Evolutionary conservation across 305 asterid genomes (phyloP), one percentile per base, ranked within the genome.

Genomic region (Fraxinus sp.): DNA sequence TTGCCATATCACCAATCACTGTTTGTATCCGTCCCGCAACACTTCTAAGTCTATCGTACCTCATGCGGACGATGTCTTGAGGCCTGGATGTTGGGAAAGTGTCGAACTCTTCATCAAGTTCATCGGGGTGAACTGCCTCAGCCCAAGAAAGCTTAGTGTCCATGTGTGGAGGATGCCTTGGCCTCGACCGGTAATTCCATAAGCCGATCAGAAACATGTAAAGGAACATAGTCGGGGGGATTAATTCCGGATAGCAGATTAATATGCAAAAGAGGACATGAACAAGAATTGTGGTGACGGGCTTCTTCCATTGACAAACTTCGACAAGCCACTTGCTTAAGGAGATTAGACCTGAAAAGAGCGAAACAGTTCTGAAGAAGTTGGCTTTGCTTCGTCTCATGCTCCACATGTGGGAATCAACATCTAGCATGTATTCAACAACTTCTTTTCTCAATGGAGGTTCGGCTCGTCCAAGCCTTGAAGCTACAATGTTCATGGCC

Each of bases 361-460:
- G 82, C 8, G 89, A 82, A 44, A 86, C 84, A 26, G 88, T 85
- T 36, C 92, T 73, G 82, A 91, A 91, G 88, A 91, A 91, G 62
- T 91, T 91, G 28, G 93, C 94, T 82, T 91, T 91, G 90, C 94
- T 91, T 77, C 89, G 80, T 74, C 94, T 85, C 94, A 91, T 90
- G 88, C 94, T 91, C 94, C 94, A 91, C 93, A 90, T 90, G 76
- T 91, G 93, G 8, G 92, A 88, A 76, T 87, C 94, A 0, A 82
- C 92, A 7, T 91, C 94, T 20, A 91, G 81, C 94, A 90, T 91
- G 88, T 87, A 90, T 18, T 91, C 93, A 20, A 91, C 93, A 0
- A 90, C 92, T 68, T 91, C 95, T 70, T 87, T 90, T 14, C 87
- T 75, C 41, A 91, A 78, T 13, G 95, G 93, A 1, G 95, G 95